These are phyloP conservation scores for Helichrysum umbraculigerum DNA, from an alignment of 129 eudicot species.

Conservation along the genomic window DNA sequence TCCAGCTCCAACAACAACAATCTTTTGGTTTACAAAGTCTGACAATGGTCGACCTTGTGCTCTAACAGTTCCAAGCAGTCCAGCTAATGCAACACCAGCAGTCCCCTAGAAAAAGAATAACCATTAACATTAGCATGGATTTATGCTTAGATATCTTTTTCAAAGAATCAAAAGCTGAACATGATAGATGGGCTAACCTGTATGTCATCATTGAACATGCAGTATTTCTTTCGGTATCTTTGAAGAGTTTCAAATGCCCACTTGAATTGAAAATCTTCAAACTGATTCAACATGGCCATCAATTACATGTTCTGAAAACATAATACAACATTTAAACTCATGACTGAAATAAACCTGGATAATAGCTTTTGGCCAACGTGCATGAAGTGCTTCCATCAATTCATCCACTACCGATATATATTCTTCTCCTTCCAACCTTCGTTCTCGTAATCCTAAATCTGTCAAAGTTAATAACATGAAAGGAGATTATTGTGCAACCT, in stretches of 20 bases:
- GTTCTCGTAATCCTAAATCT: slow-evolving; percentile 93
- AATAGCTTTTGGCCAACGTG: slow-evolving; percentile 99
- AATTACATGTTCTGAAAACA: background rate
- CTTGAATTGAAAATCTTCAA: slow-evolving; percentile 98
- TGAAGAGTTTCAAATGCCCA: slow-evolving; percentile 97
- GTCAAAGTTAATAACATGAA: slow-evolving; percentile 32
- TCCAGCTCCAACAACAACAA: slow-evolving; percentile 97
- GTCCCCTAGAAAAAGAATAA: slow-evolving; percentile 67
- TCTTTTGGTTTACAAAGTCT: slow-evolving; percentile 86
- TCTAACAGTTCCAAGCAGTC: slow-evolving; percentile 89
- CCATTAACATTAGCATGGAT: background rate
- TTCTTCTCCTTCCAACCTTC: slow-evolving; percentile 94
- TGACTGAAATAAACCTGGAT: slow-evolving; percentile 63
- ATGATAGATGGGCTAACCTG: slow-evolving; percentile 53
- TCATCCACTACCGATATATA: slow-evolving; percentile 86
- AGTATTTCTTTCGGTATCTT: slow-evolving; percentile 76
- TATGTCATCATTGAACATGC: slow-evolving; percentile 98
- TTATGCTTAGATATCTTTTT: background rate
- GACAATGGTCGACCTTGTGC: slow-evolving; percentile 83
- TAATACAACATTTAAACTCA: background rate
- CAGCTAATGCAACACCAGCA: slow-evolving; percentile 98
- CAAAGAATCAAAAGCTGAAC: slow-evolving; percentile 4
- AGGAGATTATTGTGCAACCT: slow-evolving; percentile 13
- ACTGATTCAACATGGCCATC: slow-evolving; percentile 46
- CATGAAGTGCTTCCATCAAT: slow-evolving; percentile 93